phyloP scores from a whole-genome alignment of 2,329 filamentous ascomycete species.

The Geosmithia morbida region DNA sequence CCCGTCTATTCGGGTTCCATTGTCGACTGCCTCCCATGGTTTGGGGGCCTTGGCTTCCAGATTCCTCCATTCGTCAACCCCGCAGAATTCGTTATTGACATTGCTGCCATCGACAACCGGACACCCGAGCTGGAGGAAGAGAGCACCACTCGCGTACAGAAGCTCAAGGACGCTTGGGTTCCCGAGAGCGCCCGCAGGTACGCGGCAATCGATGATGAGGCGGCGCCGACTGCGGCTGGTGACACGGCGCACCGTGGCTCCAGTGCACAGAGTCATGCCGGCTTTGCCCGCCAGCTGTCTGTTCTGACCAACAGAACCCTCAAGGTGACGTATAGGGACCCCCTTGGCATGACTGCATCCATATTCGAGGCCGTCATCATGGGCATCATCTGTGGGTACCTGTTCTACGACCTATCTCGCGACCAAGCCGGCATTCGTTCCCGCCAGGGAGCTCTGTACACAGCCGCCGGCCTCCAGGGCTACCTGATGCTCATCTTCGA shows the following conservation, averaged over 20 bases:
- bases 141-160: conserved; percentile 44
- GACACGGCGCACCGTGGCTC: neutral
- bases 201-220: conserved; percentile 6
- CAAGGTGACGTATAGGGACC: conserved; percentile 61
- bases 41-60: conserved; percentile 41
- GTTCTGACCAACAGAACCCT: conserved; percentile 57
- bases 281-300: conserved; percentile 45
- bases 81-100: conserved; percentile 61
- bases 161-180: conserved; percentile 46
- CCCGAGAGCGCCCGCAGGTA: conserved; percentile 17
- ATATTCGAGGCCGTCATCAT: conserved; percentile 56
- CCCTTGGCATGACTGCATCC: conserved; percentile 58
- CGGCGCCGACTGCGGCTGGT: conserved; percentile 3
- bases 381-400: conserved; percentile 58
- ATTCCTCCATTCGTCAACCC: conserved; percentile 64
- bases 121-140: conserved; percentile 48
- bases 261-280: conserved; percentile 27
- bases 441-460: conserved; percentile 59
- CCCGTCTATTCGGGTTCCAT: conserved; percentile 53
- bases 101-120: conserved; percentile 60
- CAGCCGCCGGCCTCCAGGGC: conserved; percentile 55
- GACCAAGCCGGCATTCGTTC: conserved; percentile 61
- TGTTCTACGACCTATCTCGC: conserved; percentile 51
- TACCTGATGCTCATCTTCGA: conserved; percentile 68
- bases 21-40: conserved; percentile 46